These are phyloP conservation scores for Yamadazyma membranifaciens DNA, from an alignment of 1,139 yeast species.

Conservation along the genomic window DNA sequence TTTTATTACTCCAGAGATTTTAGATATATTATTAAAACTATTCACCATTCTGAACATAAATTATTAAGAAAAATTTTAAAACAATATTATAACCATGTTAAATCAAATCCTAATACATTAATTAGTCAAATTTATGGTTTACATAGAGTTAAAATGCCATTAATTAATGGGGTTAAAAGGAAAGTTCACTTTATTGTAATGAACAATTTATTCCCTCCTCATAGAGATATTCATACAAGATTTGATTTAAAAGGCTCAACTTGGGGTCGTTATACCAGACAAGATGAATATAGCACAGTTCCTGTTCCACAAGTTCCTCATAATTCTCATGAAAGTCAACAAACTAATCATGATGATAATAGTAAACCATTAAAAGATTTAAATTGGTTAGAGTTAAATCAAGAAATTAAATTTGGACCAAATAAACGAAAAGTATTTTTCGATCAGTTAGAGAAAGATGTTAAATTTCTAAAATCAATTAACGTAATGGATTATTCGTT, in stretches of 20 bases:
- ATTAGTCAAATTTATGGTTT: slow-evolving; percentile 93
- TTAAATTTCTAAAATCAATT: slow-evolving; percentile 62
- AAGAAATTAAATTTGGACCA: slow-evolving; percentile 71
- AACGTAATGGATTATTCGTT: slow-evolving; percentile 96
- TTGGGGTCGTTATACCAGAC: slow-evolving; percentile 67
- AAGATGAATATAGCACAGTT: slow-evolving; percentile 9
- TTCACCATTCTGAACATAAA: slow-evolving; percentile 89
- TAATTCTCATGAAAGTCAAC: background rate
- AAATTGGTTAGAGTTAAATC: slow-evolving; percentile 75
- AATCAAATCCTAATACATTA: slow-evolving; percentile 81
- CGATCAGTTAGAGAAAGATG: slow-evolving; percentile 74
- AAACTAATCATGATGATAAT: slow-evolving; percentile 16
- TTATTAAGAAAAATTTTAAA: slow-evolving; percentile 73
- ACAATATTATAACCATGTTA: slow-evolving; percentile 79
- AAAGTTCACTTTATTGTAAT: slow-evolving; percentile 93
- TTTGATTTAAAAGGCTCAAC: slow-evolving; percentile 94
- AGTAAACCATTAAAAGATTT: slow-evolving; percentile 66
- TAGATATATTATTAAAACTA: slow-evolving; percentile 91
- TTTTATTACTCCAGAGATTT: slow-evolving; percentile 94
- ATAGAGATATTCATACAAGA: slow-evolving; percentile 79
- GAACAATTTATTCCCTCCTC: slow-evolving; percentile 97
- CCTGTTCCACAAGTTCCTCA: slow-evolving; percentile 7
- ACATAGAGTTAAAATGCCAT: slow-evolving; percentile 88
- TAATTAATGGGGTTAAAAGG: slow-evolving; percentile 50
- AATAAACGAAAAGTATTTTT: slow-evolving; percentile 57